Evolutionary conservation across 2,329 filamentous ascomycete species (phyloP), one percentile per base, ranked within the genome.

Genomic region (Zasmidium cellare): DNA sequence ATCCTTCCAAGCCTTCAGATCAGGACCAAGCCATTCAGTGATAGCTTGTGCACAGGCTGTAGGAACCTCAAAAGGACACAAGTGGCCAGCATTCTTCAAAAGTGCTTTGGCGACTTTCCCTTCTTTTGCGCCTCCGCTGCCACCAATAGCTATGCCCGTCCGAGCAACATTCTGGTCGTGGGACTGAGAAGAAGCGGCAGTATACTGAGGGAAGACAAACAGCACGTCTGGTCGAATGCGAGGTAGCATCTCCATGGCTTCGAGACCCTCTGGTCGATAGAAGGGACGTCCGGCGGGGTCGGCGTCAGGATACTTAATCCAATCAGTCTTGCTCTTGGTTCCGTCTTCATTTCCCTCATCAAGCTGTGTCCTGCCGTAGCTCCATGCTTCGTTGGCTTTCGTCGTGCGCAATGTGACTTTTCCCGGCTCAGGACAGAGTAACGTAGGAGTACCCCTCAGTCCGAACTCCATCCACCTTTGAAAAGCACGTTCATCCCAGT

Each of bases 361-460:
- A n/a, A 51, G 41, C 12, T 23, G 49, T 19, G 49, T 12, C 41
- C 25, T 41, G 18, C n/a, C 49, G 28, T 51, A 35, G 28, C 49
- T 51, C 49, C 24, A 51, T 5, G 35, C 25, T 23, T 38, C 49
- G 18, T 51, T 51, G 12, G 49, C 49, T 18, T 38, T 51, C n/a
- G 49, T 51, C 18, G 49, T 51, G 11, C 18, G 11, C 7, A 51
- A 16, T 18, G 49, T 51, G 25, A 51, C 49, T 20, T 51, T 51
- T 16, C 24, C 49, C 19, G 49, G 16, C 24, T 51, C 49, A 5
- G 49, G 24, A 38, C 38, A 20, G 18, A 51, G 49, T 20, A 51
- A 12, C 25, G 49, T 51, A 16, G 24, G 49, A 9, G 49, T 51
- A 18, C 41, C 49, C 31, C 49, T 28, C 7, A 51, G 28, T 14